A percentile compares a stretch with the other conserved stretches of the same genome.
Evolutionary conservation across 2,329 filamentous ascomycete genomes (phyloP).

Genomic region (Ophiostoma ips): DNA sequence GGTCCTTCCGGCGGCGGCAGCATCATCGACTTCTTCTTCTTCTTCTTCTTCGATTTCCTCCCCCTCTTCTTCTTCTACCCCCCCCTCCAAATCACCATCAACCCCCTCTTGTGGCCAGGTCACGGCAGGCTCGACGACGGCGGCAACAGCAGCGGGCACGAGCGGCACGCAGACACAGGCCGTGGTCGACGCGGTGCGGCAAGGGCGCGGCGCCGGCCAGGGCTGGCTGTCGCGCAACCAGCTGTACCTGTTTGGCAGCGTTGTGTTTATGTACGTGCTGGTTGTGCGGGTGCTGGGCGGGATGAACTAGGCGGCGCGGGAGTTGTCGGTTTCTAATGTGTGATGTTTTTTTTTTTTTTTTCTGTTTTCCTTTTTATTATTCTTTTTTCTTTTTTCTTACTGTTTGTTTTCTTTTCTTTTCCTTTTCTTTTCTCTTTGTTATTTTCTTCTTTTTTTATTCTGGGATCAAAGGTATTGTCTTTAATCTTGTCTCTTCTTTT

Average conservation of each 20-base stretch:
- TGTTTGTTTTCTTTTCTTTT: neutral
- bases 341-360: neutral
- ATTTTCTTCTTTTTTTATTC: neutral
- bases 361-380: neutral
- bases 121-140: neutral
- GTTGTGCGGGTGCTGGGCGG: conserved; percentile 57
- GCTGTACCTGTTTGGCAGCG: conserved; percentile 52
- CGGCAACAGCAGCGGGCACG: neutral
- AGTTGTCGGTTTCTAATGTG: too few relatives aligned
- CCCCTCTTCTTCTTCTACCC: neutral
- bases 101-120: too few relatives aligned
- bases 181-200: conserved; percentile 63
- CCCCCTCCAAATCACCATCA: too few relatives aligned
- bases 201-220: conserved; percentile 64
- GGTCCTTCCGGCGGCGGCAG: conserved; percentile 17
- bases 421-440: neutral
- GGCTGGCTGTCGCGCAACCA: conserved; percentile 75
- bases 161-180: conserved; percentile 51
- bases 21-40: neutral
- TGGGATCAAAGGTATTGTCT: too few relatives aligned
- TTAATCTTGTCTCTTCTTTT: neutral
- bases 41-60: neutral
- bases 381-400: neutral
- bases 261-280: conserved; percentile 71
- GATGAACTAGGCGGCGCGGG: conserved; percentile 1